Evolutionary conservation across 352 stramenopile genomes (phyloP).

Genomic region (Pythium vanterpoolii): DNA sequence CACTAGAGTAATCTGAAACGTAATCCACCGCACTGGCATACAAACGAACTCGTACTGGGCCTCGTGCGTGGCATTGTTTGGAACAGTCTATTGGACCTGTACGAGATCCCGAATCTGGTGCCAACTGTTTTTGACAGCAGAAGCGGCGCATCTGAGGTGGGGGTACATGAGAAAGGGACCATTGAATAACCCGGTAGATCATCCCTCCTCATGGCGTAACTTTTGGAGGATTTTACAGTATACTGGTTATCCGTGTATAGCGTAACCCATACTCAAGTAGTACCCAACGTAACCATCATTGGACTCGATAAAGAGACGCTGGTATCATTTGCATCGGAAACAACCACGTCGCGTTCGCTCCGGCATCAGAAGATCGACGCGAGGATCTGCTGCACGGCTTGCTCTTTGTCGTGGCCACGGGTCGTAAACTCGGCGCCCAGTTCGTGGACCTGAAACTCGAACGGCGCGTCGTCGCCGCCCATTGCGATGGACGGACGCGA

Average conservation of each 20-base stretch:
- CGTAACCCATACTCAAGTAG: too few species aligned
- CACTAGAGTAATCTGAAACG: not conserved
- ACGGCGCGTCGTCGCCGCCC: constrained; percentile 19
- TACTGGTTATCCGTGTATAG: not conserved
- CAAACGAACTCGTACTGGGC: constrained; percentile 12
- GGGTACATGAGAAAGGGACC: constrained; percentile 4
- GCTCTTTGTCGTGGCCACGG: constrained; percentile 8
- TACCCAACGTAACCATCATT: too few species aligned
- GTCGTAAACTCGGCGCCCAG: constrained; percentile 24
- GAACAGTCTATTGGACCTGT: not conserved
- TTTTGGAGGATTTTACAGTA: not conserved
- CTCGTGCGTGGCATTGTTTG: not conserved
- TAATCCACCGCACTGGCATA: not conserved
- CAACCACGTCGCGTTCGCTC: too few species aligned
- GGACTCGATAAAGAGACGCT: too few species aligned
- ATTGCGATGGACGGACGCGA: constrained; percentile 45
- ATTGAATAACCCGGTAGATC: not conserved
- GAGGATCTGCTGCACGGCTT: constrained; percentile 19
- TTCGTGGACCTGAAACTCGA: constrained; percentile 29
- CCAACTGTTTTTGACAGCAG: constrained; percentile 6
- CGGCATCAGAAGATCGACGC: constrained; percentile 19
- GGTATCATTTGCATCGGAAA: too few species aligned
- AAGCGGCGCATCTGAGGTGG: not conserved
- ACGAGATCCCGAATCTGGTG: constrained; percentile 5
- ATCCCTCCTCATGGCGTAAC: not conserved